Evolutionary conservation across 805 yeast genomes (phyloP).

Genomic region (Kodamaea laetipori): DNA sequence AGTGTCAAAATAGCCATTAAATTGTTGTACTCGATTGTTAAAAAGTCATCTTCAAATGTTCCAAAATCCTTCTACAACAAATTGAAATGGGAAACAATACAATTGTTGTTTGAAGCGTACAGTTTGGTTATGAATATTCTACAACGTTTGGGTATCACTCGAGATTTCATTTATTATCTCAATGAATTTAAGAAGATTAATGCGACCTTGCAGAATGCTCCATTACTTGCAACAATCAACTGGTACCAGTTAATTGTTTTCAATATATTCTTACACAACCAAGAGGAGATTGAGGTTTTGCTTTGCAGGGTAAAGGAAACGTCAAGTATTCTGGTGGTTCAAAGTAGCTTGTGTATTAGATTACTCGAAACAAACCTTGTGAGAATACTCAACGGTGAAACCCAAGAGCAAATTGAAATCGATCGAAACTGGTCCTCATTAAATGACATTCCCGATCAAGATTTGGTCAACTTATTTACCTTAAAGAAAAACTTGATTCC

Average conservation of each 20-base stretch:
- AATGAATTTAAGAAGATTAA: slow-evolving; percentile 50
- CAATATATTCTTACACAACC: slow-evolving; percentile 9
- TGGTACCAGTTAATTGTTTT: slow-evolving; percentile 12
- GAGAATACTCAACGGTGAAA: not conserved
- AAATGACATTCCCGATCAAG: not conserved
- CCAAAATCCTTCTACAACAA: slow-evolving; percentile 23
- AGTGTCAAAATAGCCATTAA: slow-evolving; percentile 53
- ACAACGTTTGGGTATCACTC: slow-evolving; percentile 54
- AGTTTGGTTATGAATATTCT: slow-evolving; percentile 40
- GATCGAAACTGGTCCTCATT: not conserved
- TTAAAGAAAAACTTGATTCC: slow-evolving; percentile 3
- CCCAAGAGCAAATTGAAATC: not conserved
- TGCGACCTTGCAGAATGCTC: slow-evolving; percentile 12
- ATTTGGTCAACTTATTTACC: not conserved
- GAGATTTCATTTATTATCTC: slow-evolving; percentile 57
- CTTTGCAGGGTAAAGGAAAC: not conserved
- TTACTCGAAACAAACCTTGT: slow-evolving; percentile 1
- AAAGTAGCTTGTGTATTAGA: not conserved
- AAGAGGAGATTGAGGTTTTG: slow-evolving; percentile 4
- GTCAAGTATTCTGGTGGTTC: not conserved
- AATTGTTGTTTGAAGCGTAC: slow-evolving; percentile 40
- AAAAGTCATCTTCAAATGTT: slow-evolving; percentile 30
- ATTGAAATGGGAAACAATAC: slow-evolving; percentile 40
- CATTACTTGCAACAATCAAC: slow-evolving; percentile 5
- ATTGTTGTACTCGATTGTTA: slow-evolving; percentile 54